Evolutionary conservation across 176 grass and related monocot genomes (phyloP).

Genomic region (Pontederia crassipes): DNA sequence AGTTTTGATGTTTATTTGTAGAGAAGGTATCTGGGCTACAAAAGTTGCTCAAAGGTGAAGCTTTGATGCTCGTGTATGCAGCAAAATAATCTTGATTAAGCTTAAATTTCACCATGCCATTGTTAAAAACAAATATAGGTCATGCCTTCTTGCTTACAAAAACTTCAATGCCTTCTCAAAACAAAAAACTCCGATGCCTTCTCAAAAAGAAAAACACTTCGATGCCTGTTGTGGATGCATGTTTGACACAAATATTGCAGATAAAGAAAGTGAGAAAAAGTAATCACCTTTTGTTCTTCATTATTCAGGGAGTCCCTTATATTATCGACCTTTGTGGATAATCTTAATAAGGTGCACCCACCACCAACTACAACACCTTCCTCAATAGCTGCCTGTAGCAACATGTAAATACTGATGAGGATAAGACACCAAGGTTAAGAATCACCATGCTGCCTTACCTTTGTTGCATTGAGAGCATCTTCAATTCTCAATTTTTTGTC

Average conservation of each 20-base stretch:
- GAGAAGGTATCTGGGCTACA: too few species aligned
- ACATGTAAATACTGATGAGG: constrained; percentile 4
- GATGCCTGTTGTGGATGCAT: neutral
- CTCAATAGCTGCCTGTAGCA: constrained; percentile 82
- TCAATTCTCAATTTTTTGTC: constrained; percentile 95
- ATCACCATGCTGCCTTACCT: constrained; percentile 29
- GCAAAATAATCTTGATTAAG: too few species aligned
- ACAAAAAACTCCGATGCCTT: neutral
- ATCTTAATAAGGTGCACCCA: constrained; percentile 82
- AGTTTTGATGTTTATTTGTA: too few species aligned
- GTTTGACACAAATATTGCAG: neutral
- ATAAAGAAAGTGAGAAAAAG: neutral
- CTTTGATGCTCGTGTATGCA: too few species aligned
- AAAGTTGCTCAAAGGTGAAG: too few species aligned
- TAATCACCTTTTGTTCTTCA: constrained; percentile 62
- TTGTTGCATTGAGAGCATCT: constrained; percentile 89
- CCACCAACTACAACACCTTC: constrained; percentile 96
- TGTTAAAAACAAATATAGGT: too few species aligned
- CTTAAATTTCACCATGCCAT: too few species aligned
- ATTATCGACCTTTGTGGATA: constrained; percentile 60
- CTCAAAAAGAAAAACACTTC: neutral
- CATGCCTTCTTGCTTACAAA: too few species aligned
- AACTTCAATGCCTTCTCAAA: too few species aligned
- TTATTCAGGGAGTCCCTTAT: constrained; percentile 78
- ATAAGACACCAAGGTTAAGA: constrained; percentile 11